Evolutionary conservation across 2,329 filamentous ascomycete genomes (phyloP).

Genomic region (Pseudocercospora vitis): DNA sequence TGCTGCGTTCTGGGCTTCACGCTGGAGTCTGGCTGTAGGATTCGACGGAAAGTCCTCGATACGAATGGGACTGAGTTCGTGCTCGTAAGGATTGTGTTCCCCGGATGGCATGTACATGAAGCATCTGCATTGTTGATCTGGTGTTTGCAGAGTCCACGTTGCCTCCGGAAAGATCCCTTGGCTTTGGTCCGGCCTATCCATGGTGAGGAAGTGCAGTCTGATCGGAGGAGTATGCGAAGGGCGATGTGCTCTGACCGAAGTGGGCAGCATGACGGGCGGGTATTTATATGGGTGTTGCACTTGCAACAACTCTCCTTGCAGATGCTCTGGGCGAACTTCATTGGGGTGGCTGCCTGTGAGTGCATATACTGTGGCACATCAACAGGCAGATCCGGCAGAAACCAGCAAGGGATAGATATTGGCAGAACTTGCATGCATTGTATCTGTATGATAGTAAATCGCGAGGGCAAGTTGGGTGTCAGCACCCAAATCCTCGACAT

Average conservation of each 20-base stretch:
- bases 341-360: neutral
- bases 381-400: neutral
- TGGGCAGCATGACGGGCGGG: too few relatives aligned
- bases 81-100: conserved; percentile 10
- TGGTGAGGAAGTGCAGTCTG: neutral
- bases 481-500: neutral
- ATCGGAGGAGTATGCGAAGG: neutral
- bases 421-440: conserved; percentile 1
- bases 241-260: too few relatives aligned
- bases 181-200: too few relatives aligned
- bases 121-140: conserved; percentile 1
- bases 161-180: neutral
- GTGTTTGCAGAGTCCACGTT: neutral
- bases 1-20: neutral
- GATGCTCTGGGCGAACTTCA: too few relatives aligned
- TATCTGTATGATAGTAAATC: neutral
- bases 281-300: too few relatives aligned
- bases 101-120: conserved; percentile 6
- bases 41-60: neutral
- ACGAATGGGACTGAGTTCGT: neutral
- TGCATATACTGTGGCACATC: neutral
- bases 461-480: neutral
- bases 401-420: neutral
- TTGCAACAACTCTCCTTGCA: too few relatives aligned
- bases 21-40: too few relatives aligned